Conservation (phyloP, 129 eudicot species). For the Apium graveolens region DNA sequence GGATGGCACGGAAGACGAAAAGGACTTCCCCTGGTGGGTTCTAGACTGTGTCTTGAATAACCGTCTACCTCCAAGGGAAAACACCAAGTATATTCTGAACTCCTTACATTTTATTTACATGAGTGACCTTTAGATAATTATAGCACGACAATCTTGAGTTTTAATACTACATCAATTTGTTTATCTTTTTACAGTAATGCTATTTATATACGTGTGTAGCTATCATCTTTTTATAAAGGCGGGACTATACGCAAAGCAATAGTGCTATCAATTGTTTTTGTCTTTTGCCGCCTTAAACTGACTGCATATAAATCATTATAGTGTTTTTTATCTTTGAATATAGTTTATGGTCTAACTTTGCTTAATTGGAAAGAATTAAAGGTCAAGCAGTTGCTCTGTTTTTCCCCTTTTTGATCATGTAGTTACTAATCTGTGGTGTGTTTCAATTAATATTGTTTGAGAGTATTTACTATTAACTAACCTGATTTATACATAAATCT, state of each 20-base stretch:
- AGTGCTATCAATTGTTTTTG: background rate
- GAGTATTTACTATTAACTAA: background rate
- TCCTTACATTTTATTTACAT: background rate
- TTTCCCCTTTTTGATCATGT: background rate
- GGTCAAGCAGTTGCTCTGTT: background rate
- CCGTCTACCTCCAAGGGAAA: constrained; percentile 92
- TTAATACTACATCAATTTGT: background rate
- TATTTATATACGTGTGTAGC: background rate
- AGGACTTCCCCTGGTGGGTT: constrained; percentile 95
- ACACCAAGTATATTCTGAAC: constrained; percentile 66
- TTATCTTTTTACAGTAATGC: background rate
- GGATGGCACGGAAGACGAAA: constrained; percentile 91
- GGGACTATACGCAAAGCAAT: background rate
- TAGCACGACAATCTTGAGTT: background rate
- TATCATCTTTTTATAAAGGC: background rate
- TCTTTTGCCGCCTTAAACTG: background rate
- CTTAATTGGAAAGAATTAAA: background rate
- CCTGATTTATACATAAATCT: background rate
- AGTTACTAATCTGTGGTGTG: background rate
- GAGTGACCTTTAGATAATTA: background rate
- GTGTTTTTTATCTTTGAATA: background rate
- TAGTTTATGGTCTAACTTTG: background rate
- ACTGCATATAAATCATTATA: background rate
- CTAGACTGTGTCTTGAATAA: constrained; percentile 78
- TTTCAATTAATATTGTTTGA: background rate